phyloP scores from a whole-genome alignment of 306 rosid genomes.

The Quercus engelmannii region DNA sequence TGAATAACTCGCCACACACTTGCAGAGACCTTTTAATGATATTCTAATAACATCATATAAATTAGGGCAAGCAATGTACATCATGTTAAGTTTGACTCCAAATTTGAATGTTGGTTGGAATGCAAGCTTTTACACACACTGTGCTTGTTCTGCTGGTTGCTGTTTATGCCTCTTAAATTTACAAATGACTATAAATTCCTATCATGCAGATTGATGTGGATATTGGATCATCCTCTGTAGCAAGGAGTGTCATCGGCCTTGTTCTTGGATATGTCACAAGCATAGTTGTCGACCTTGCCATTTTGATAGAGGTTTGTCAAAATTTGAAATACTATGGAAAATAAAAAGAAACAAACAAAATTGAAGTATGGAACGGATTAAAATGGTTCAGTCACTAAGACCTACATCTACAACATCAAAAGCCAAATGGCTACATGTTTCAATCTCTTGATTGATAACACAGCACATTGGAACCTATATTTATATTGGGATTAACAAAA shows the following conservation, averaged over 20 bases:
- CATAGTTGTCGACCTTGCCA: slow-evolving; percentile 90
- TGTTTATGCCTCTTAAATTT: neutral
- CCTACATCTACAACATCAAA: too few species aligned
- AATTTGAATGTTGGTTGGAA: neutral
- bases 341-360: too few species aligned
- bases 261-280: slow-evolving; percentile 94
- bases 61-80: neutral
- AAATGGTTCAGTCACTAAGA: too few species aligned
- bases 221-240: slow-evolving; percentile 95
- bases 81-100: neutral
- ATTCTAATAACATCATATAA: neutral
- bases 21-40: neutral
- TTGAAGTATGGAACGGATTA: too few species aligned
- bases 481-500: too few species aligned
- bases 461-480: too few species aligned
- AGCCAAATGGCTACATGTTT: too few species aligned
- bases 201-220: slow-evolving; percentile 87
- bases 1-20: neutral
- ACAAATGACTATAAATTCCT: slow-evolving; percentile 3
- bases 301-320: slow-evolving; percentile 73
- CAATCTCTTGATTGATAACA: too few species aligned
- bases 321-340: too few species aligned
- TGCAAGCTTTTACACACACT: neutral
- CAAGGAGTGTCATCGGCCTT: slow-evolving; percentile 86
- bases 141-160: neutral